These are phyloP conservation scores for Rhizoctonia solani DNA, from an alignment of 1,284 basidiomycete genomes.

Conservation along the genomic window DNA sequence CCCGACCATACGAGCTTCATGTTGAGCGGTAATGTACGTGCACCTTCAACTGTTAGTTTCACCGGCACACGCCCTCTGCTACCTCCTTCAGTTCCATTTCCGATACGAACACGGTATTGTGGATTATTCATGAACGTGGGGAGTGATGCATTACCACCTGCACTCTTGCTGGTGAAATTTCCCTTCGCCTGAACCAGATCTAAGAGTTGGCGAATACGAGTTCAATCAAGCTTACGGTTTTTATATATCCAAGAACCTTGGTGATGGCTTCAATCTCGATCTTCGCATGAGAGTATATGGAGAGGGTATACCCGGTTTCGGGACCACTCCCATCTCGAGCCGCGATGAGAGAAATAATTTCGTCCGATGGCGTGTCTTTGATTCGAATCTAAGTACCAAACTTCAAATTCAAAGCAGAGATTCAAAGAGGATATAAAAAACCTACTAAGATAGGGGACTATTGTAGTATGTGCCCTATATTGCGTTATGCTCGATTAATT, in stretches of 20 bases:
- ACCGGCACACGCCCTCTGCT: constrained; percentile 50
- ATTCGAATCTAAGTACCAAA: constrained; percentile 46
- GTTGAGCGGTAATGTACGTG: constrained; percentile 75
- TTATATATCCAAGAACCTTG: constrained; percentile 10
- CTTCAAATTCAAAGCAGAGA: no score
- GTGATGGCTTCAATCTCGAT: constrained; percentile 13
- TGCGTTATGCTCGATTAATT: background rate
- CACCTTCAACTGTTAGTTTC: constrained; percentile 59
- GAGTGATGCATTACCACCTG: constrained; percentile 81
- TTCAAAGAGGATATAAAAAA: no score
- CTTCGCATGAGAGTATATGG: constrained; percentile 1
- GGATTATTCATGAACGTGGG: constrained; percentile 89
- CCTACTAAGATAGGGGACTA: no score
- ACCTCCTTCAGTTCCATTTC: constrained; percentile 44
- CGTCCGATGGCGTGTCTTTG: constrained; percentile 47
- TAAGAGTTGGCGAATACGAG: background rate
- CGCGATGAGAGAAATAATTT: constrained; percentile 58
- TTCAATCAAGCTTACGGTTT: constrained; percentile 47
- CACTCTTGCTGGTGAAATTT: constrained; percentile 67
- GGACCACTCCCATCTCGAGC: constrained; percentile 66
- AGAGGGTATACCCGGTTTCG: constrained; percentile 60
- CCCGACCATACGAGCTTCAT: constrained; percentile 74
- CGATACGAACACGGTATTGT: constrained; percentile 74
- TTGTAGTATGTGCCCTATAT: constrained; percentile 35
- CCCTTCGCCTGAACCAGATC: constrained; percentile 59